Evolutionary conservation across 352 stramenopile species (phyloP).

Genomic region (Phytophthora tentaculata): DNA sequence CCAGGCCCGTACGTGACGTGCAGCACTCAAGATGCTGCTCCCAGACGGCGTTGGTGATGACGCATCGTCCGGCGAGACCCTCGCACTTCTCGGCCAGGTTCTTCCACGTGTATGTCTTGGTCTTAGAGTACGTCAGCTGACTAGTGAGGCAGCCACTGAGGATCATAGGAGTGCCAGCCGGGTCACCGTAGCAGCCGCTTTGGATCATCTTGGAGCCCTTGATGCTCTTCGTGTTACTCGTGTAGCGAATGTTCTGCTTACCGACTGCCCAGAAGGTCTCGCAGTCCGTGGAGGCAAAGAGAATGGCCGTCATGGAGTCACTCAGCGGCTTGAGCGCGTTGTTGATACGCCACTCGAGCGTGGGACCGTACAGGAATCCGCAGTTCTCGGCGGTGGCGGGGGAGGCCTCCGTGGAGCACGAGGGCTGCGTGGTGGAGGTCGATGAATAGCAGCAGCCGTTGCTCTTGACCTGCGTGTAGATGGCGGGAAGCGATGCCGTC

Average conservation of each 20-base stretch:
- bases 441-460: constrained; percentile 89
- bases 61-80: constrained; percentile 77
- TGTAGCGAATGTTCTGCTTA: constrained; percentile 80
- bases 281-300: constrained; percentile 88
- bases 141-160: constrained; percentile 81
- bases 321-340: constrained; percentile 57
- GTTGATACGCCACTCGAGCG: constrained; percentile 83
- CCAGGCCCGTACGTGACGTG: constrained; percentile 53
- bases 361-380: constrained; percentile 85
- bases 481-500: constrained; percentile 66
- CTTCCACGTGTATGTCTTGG: constrained; percentile 86
- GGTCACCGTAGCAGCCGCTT: constrained; percentile 81
- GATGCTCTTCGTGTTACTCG: constrained; percentile 70
- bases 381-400: constrained; percentile 69
- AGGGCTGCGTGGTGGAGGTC: constrained; percentile 56
- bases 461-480: constrained; percentile 68
- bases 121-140: constrained; percentile 78
- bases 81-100: constrained; percentile 82
- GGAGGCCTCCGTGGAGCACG: constrained; percentile 68
- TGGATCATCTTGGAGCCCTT: constrained; percentile 87
- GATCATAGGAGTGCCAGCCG: constrained; percentile 63
- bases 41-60: constrained; percentile 88
- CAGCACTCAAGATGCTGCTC: constrained; percentile 86
- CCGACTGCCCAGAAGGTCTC: constrained; percentile 86
- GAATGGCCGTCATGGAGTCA: constrained; percentile 65